A percentile compares a stretch with the other conserved stretches of the same genome.
Conservation (phyloP, 306 rosid species). For the Trifolium fragiferum region DNA sequence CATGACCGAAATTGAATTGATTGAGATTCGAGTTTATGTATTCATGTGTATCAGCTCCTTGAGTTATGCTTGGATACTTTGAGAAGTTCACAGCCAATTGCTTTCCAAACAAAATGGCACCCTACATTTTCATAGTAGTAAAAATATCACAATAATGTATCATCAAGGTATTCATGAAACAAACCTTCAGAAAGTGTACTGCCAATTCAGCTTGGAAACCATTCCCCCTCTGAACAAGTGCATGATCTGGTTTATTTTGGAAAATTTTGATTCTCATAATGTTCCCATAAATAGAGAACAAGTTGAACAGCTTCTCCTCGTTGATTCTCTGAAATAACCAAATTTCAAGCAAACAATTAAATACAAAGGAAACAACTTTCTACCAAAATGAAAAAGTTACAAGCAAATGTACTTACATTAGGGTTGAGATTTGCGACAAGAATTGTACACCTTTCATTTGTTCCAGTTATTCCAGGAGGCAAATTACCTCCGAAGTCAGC, state of each 20-base stretch:
- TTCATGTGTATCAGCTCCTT: conserved; percentile 91
- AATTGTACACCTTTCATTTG: conserved; percentile 69
- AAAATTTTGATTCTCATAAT: conserved; percentile 92
- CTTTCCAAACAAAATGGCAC: conserved; percentile 88
- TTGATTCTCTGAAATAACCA: conserved; percentile 76
- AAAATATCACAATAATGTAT: conserved; percentile 28
- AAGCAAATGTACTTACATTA: conserved; percentile 63
- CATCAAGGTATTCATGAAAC: conserved; percentile 36
- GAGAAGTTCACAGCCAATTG: conserved; percentile 92
- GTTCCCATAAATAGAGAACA: conserved; percentile 95
- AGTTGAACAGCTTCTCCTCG: conserved; percentile 92
- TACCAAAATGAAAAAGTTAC: conserved; percentile 1
- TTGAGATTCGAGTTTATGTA: no score
- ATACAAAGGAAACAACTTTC: not conserved
- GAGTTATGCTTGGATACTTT: conserved; percentile 82
- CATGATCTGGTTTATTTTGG: conserved; percentile 91
- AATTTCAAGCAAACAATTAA: conserved; percentile 21
- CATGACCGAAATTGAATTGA: no score
- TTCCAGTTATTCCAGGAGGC: conserved; percentile 65
- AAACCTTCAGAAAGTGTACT: conserved; percentile 92
- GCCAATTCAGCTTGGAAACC: conserved; percentile 98
- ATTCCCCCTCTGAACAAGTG: conserved; percentile 96
- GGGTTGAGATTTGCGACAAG: conserved; percentile 89
- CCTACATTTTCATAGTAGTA: conserved; percentile 45
- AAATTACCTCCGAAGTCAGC: conserved; percentile 90